Conservation (phyloP, 2,329 filamentous ascomycete species). For the Byssothecium circinans region DNA sequence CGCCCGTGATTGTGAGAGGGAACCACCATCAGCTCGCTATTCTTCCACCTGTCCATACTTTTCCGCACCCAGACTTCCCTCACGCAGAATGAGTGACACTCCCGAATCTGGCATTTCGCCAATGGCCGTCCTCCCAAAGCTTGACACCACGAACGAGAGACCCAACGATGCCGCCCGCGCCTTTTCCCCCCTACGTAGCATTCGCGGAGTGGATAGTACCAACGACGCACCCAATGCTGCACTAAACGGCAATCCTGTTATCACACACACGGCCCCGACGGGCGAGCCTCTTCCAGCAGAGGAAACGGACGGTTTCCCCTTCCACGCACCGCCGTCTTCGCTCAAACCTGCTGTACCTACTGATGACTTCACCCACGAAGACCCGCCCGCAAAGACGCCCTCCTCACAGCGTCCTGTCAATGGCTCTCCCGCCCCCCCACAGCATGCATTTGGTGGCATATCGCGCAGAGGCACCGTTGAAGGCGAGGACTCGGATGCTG, state of each 20-base stretch:
- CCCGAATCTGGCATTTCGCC: constrained; percentile 31
- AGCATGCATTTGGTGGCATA: constrained; percentile 36
- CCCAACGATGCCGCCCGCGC: constrained; percentile 20
- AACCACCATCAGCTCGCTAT: constrained; percentile 3
- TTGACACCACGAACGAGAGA: constrained; percentile 15
- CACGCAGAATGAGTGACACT: constrained; percentile 28
- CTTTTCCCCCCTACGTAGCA: constrained; percentile 31
- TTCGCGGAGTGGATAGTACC: constrained; percentile 20
- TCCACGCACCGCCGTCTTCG: constrained; percentile 24
- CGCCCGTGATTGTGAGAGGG: constrained; percentile 10
- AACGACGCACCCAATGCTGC: constrained; percentile 15
- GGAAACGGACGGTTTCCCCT: constrained; percentile 43
- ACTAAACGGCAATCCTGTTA: constrained; percentile 30
- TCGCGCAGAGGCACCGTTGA: constrained; percentile 37
- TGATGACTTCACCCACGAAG: constrained; percentile 19
- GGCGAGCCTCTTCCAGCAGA: constrained; percentile 28
- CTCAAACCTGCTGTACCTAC: constrained; percentile 19
- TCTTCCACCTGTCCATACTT: not conserved
- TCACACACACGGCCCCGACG: constrained; percentile 33
- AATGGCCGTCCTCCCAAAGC: constrained; percentile 21
- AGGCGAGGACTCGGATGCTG: constrained; percentile 31
- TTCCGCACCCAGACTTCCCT: not conserved
- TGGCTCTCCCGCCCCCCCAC: constrained; percentile 19
- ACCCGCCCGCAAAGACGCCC: constrained; percentile 19
- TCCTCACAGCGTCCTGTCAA: constrained; percentile 26